A percentile compares a stretch with the other conserved stretches of the same genome.
Evolutionary conservation across 805 yeast species (phyloP).

Genomic region (Wickerhamomyces bovis): DNA sequence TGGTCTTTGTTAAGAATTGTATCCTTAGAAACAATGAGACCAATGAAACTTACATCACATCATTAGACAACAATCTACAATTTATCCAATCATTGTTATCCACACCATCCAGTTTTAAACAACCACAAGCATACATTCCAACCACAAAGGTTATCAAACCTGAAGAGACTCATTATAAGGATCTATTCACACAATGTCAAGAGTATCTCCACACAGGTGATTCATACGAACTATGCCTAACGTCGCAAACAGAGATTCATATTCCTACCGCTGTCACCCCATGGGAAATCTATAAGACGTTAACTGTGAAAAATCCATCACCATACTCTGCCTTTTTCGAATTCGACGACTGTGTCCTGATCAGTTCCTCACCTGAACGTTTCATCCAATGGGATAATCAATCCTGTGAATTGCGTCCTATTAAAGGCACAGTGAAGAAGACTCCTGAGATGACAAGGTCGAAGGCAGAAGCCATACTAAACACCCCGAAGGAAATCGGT

Average conservation of each 20-base stretch:
- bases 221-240: constrained; percentile 89
- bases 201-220: constrained; percentile 69
- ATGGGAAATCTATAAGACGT: constrained; percentile 76
- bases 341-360: constrained; percentile 51
- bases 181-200: constrained; percentile 59
- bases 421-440: constrained; percentile 90
- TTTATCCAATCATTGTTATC: constrained; percentile 19
- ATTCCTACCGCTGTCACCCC: constrained; percentile 46
- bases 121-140: constrained; percentile 3
- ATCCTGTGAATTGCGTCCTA: constrained; percentile 81
- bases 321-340: constrained; percentile 83
- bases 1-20: constrained; percentile 64
- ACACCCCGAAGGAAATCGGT: constrained; percentile 88
- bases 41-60: constrained; percentile 43
- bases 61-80: constrained; percentile 28
- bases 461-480: constrained; percentile 56
- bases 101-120: background rate
- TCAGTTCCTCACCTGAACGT: constrained; percentile 93
- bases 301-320: constrained; percentile 76
- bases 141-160: constrained; percentile 41
- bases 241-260: constrained; percentile 60
- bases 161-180: constrained; percentile 43
- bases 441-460: constrained; percentile 44
- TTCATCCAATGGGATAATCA: constrained; percentile 67
- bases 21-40: constrained; percentile 47